Percentiles rank a stretch among this genome's conserved stretches.
Conservation (phyloP, 192 early-diverging fungal species). For the Jimgerdemannia lactiflua region DNA sequence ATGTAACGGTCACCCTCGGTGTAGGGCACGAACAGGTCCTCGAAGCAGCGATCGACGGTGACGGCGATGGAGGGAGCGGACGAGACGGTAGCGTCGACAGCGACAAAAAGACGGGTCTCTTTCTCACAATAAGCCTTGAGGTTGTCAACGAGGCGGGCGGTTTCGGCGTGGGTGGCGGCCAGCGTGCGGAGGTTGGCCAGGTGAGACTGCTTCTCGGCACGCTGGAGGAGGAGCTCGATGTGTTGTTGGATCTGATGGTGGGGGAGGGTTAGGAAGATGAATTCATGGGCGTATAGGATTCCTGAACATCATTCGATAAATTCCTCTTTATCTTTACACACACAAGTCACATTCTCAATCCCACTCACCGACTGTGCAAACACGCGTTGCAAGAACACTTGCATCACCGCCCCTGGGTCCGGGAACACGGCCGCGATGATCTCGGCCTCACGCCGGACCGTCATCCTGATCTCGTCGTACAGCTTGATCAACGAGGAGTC, state of each 20-base stretch:
- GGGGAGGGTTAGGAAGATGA: not conserved
- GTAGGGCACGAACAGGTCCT: conserved; percentile 95
- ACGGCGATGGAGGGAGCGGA: conserved; percentile 55
- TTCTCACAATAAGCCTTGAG: conserved; percentile 77
- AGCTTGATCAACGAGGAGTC: conserved; percentile 72
- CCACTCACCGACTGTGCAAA: conserved; percentile 89
- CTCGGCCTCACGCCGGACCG: conserved; percentile 84
- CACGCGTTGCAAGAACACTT: conserved; percentile 90
- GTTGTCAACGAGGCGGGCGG: conserved; percentile 67
- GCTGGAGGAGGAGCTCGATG: conserved; percentile 74
- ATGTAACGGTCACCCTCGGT: conserved; percentile 88
- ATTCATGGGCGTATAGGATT: not conserved
- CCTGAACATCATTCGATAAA: not conserved
- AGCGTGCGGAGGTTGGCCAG: conserved; percentile 80
- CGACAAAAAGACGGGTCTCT: conserved; percentile 29
- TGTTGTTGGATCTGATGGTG: conserved; percentile 77
- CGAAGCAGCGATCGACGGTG: conserved; percentile 84
- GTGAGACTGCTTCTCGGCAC: conserved; percentile 69
- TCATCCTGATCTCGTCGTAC: conserved; percentile 81
- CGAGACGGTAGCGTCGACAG: conserved; percentile 38
- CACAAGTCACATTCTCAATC: not conserved
- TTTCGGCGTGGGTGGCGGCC: conserved; percentile 68
- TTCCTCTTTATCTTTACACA: no score
- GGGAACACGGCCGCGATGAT: conserved; percentile 95
- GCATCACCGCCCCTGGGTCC: conserved; percentile 85